Evolutionary conservation across 2,329 filamentous ascomycete genomes (phyloP).

Genomic region (Sporothrix schenckii): DNA sequence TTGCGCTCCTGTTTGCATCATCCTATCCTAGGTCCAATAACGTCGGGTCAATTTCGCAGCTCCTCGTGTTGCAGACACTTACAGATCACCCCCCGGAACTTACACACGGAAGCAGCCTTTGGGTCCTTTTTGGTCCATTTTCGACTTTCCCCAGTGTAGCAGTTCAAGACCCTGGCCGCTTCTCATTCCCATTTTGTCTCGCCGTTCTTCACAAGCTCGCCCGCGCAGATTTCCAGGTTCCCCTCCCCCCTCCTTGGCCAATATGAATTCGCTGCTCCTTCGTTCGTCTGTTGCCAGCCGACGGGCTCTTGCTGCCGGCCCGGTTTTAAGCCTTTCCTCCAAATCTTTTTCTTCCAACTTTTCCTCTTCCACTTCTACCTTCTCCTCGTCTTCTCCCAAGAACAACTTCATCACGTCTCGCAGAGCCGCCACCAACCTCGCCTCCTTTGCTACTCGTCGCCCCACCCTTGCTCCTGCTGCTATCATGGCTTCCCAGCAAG

Average conservation of each 20-base stretch:
- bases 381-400: slow-evolving; percentile 27
- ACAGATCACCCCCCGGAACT: slow-evolving; percentile 22
- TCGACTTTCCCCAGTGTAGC: not conserved
- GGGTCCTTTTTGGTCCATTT: not conserved
- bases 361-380: slow-evolving; percentile 29
- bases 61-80: not conserved
- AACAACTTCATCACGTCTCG: slow-evolving; percentile 26
- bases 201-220: slow-evolving; percentile 13
- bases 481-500: slow-evolving; percentile 54
- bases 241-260: slow-evolving; percentile 16
- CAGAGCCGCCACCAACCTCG: slow-evolving; percentile 28
- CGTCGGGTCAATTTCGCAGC: slow-evolving; percentile 29
- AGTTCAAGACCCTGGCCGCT: slow-evolving; percentile 15
- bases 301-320: slow-evolving; percentile 31
- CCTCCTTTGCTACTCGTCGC: slow-evolving; percentile 24
- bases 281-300: slow-evolving; percentile 34
- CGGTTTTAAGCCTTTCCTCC: slow-evolving; percentile 34
- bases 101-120: slow-evolving; percentile 25
- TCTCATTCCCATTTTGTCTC: slow-evolving; percentile 16
- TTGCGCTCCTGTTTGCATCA: slow-evolving; percentile 19
- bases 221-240: not conserved
- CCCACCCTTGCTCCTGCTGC: slow-evolving; percentile 38
- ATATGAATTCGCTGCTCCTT: slow-evolving; percentile 34
- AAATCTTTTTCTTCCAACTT: slow-evolving; percentile 31
- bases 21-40: slow-evolving; percentile 31